Evolutionary conservation across 176 grass and related monocot genomes (phyloP), one percentile per base, ranked within the genome.

Genomic region (Tillandsia fasciculata): DNA sequence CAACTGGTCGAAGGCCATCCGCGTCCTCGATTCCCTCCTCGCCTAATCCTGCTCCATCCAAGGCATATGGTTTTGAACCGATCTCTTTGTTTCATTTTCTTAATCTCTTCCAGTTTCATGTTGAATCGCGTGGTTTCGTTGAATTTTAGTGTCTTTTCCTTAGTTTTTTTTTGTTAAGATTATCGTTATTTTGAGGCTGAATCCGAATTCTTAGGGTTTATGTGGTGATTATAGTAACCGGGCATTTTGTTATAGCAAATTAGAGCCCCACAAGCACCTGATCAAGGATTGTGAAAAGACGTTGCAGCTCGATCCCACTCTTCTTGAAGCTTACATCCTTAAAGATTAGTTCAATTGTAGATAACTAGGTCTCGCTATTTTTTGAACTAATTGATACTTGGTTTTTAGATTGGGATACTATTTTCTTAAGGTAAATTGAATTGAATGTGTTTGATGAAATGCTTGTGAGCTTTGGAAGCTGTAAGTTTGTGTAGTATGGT

Each of bases 1-100:
- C 47, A 97, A 93, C 77, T 97, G 94, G 94, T 97, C 89, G 71
- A 97, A 97, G 78, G 86, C 94, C 82, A 97, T 97, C 64, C 82
- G 84, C 72, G 70, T 97, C 64, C 82, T 97, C 15, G 84, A 97
- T 63, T 81, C 87, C 28, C 71, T 87, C 74, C 82, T 97, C 69
- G 74, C 75, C 52, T 20, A 61, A 15, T 90, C 89, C 20, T 87
- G 78, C 71, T 97, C 89, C 65, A 83, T 93, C 80, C 89, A 97
- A 77, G 89, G 90, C 79, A 81, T 97, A 81, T 97, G 86, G 94
- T 96, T 70, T 10, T 26, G 20, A 74, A 77, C 27, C 49, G 64
- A 77, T 63, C 42, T 76, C 48, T 26, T 49, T 57, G 14, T 10
- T 27, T 12, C 3, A 18, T 1, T 28, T 10, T 51, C 26, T 59